phyloP scores from a whole-genome alignment of 371 early-diverging fungal genomes.

The Dinochytrium kinnereticum region DNA sequence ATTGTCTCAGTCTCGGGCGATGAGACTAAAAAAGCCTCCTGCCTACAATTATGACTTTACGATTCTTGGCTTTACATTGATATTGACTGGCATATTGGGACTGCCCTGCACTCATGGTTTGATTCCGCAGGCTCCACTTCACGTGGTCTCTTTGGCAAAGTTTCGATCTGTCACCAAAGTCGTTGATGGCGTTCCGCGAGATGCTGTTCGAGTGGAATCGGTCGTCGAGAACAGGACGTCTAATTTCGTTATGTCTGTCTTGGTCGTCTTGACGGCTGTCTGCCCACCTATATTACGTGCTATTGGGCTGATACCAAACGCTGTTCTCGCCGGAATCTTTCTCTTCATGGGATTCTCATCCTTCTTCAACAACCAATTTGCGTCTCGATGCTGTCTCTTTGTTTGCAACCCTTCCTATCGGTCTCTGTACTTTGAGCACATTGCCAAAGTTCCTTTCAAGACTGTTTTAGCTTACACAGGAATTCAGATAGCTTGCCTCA shows the following conservation, averaged over 20 bases:
- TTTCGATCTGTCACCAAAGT: neutral
- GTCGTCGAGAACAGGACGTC: conserved; percentile 32
- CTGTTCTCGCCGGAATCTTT: conserved; percentile 33
- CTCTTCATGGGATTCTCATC: conserved; percentile 30
- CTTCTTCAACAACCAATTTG: conserved; percentile 27
- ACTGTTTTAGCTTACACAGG: no score
- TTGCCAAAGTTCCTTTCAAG: no score
- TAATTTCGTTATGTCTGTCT: conserved; percentile 12
- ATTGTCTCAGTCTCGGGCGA: conserved; percentile 19
- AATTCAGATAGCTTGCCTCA: no score
- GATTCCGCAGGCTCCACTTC: conserved; percentile 38
- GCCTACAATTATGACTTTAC: conserved; percentile 36
- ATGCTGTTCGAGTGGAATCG: no score
- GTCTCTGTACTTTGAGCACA: no score
- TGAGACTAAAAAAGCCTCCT: conserved; percentile 26
- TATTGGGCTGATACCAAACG: conserved; percentile 18
- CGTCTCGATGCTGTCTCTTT: no score
- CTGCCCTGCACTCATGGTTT: conserved; percentile 29
- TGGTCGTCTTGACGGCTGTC: conserved; percentile 20
- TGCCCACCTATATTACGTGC: conserved; percentile 21
- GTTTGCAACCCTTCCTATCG: no score
- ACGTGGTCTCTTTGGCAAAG: conserved; percentile 24
- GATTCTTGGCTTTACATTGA: conserved; percentile 27
- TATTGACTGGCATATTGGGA: conserved; percentile 27
- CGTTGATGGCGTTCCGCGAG: no score